These are phyloP conservation scores for Candida rishiriensis DNA, from an alignment of 805 yeast species.

Conservation along the genomic window DNA sequence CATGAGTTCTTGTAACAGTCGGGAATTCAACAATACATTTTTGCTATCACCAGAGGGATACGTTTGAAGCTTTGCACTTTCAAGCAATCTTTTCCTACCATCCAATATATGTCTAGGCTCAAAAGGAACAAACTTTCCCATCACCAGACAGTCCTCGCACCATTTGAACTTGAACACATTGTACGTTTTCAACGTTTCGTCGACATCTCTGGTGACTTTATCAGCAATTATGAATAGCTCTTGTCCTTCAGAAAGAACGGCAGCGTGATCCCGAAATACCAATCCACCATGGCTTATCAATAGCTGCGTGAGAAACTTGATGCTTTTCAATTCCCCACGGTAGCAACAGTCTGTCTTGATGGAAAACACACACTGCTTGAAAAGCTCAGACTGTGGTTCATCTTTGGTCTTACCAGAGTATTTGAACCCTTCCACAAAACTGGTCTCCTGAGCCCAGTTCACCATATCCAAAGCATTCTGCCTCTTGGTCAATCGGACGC, in stretches of 20 bases:
- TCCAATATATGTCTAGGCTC: constrained; percentile 58
- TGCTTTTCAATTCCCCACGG: constrained; percentile 23
- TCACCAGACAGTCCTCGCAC: constrained; percentile 61
- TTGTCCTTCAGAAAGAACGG: constrained; percentile 7
- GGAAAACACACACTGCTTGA: constrained; percentile 42
- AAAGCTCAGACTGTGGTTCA: constrained; percentile 27
- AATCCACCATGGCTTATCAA: constrained; percentile 49
- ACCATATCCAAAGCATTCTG: constrained; percentile 11
- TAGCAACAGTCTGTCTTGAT: constrained; percentile 46
- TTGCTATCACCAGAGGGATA: constrained; percentile 67
- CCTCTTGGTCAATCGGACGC: constrained; percentile 14
- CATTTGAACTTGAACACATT: constrained; percentile 67
- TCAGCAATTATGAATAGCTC: constrained; percentile 34
- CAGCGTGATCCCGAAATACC: constrained; percentile 33
- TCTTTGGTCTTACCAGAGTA: constrained; percentile 3
- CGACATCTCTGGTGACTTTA: constrained; percentile 35
- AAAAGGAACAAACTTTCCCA: constrained; percentile 38
- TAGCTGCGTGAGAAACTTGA: constrained; percentile 33
- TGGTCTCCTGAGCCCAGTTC: constrained; percentile 6
- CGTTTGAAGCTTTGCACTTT: constrained; percentile 30
- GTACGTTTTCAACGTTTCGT: constrained; percentile 34
- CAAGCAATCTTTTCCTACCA: constrained; percentile 31
- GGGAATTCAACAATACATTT: constrained; percentile 27
- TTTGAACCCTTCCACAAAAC: not conserved
- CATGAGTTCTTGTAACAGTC: constrained; percentile 14